Percentiles rank a stretch among this genome's conserved stretches.
Evolutionary conservation across 2,329 filamentous ascomycete genomes (phyloP).

Genomic region (Diaporthe citrichinensis): DNA sequence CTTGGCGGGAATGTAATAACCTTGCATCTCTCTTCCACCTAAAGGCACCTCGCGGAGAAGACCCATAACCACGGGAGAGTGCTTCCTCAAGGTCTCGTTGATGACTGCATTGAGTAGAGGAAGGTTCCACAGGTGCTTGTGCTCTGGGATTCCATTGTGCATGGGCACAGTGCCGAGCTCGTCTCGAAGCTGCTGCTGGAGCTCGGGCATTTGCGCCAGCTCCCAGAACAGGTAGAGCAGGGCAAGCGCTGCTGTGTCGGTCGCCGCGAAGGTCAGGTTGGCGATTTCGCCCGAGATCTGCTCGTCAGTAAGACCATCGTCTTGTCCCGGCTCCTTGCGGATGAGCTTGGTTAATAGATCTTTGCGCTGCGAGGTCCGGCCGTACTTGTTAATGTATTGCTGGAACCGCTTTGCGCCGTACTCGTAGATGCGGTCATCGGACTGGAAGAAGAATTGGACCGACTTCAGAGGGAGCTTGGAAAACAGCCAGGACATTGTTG

Average conservation of each 20-base stretch:
- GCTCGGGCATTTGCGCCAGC: slow-evolving; percentile 2
- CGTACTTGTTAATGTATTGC: slow-evolving; percentile 12
- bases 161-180: background rate
- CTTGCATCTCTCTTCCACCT: slow-evolving; percentile 1
- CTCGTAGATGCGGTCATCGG: background rate
- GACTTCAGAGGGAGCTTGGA: background rate
- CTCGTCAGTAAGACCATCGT: slow-evolving; percentile 13
- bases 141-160: slow-evolving; percentile 2
- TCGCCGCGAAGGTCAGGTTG: slow-evolving; percentile 11
- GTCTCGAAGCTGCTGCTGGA: slow-evolving; percentile 9
- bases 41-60: slow-evolving; percentile 5
- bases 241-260: background rate
- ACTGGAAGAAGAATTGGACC: background rate
- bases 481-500: slow-evolving; percentile 5
- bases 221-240: slow-evolving; percentile 19
- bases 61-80: slow-evolving; percentile 9
- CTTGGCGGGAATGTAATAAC: background rate
- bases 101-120: slow-evolving; percentile 4
- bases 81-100: slow-evolving; percentile 7
- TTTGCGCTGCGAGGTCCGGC: slow-evolving; percentile 12
- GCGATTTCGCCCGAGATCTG: slow-evolving; percentile 13
- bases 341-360: slow-evolving; percentile 1
- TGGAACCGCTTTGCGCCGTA: slow-evolving; percentile 4
- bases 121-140: slow-evolving; percentile 13
- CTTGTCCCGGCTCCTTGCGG: slow-evolving; percentile 3